These are phyloP conservation scores for Fusarium equiseti DNA, from an alignment of 2,329 filamentous ascomycete genomes.

Conservation along the genomic window DNA sequence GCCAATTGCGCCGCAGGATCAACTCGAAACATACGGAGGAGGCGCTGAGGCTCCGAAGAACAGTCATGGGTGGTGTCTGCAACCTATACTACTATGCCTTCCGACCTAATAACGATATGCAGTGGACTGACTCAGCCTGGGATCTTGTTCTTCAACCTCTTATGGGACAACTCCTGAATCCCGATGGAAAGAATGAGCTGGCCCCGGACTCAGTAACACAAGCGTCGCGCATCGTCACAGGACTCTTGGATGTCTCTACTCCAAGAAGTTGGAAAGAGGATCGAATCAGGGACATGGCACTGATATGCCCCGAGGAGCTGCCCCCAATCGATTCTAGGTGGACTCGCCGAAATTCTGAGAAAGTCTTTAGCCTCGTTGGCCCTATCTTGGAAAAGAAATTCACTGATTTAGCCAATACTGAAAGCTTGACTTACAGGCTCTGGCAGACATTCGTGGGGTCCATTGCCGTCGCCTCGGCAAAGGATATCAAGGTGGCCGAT, in stretches of 20 bases:
- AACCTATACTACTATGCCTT: constrained; percentile 87
- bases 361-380: constrained; percentile 72
- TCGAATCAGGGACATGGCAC: constrained; percentile 71
- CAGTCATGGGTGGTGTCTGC: constrained; percentile 77
- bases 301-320: constrained; percentile 78
- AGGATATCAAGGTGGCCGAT: constrained; percentile 89
- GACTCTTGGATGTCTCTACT: constrained; percentile 72
- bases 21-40: constrained; percentile 68
- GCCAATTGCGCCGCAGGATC: constrained; percentile 75
- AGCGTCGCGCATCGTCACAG: constrained; percentile 76
- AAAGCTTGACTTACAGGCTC: constrained; percentile 65
- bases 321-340: constrained; percentile 87
- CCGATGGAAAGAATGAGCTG: constrained; percentile 52
- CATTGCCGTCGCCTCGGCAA: constrained; percentile 75
- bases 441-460: constrained; percentile 73
- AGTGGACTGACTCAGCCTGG: constrained; percentile 83
- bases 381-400: constrained; percentile 73
- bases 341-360: constrained; percentile 78
- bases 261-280: constrained; percentile 79
- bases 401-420: constrained; percentile 69
- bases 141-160: constrained; percentile 76
- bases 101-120: constrained; percentile 73
- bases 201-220: constrained; percentile 66
- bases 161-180: constrained; percentile 66
- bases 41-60: constrained; percentile 60